A percentile compares a stretch with the other conserved stretches of the same genome.
Evolutionary conservation across 2,329 filamentous ascomycete genomes (phyloP).

Genomic region (Epichloe brachyelytri): DNA sequence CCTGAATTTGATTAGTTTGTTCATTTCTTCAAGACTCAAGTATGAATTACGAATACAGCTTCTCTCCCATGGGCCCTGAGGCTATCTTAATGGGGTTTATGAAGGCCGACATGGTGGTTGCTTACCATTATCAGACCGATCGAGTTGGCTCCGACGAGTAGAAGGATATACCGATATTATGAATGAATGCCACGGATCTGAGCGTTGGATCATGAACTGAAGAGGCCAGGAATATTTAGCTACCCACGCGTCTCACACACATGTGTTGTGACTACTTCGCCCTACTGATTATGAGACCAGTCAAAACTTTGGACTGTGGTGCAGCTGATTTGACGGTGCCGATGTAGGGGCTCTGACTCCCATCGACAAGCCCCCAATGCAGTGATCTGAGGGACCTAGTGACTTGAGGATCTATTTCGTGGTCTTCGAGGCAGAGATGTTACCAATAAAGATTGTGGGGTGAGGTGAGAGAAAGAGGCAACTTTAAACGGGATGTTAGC

Average conservation of each 20-base stretch:
- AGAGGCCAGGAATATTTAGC: too few relatives aligned
- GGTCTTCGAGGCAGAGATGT: background rate
- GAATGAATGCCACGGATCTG: too few relatives aligned
- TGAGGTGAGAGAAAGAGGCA: background rate
- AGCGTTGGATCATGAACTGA: too few relatives aligned
- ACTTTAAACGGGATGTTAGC: background rate
- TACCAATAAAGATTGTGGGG: background rate
- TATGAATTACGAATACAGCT: background rate
- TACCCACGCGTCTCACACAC: too few relatives aligned
- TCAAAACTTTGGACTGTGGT: too few relatives aligned
- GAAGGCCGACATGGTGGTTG: background rate
- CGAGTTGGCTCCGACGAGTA: background rate
- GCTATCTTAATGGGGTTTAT: background rate
- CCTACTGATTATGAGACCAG: too few relatives aligned
- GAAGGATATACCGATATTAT: too few relatives aligned
- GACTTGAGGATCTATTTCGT: background rate
- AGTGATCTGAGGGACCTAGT: background rate
- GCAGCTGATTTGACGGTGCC: too few relatives aligned
- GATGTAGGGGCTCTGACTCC: background rate
- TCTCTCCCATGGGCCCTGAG: background rate
- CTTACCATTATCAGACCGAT: background rate
- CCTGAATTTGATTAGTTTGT: conserved; percentile 23
- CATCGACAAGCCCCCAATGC: background rate
- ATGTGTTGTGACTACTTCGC: too few relatives aligned
- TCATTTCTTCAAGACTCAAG: background rate